Conservation (phyloP, 1,284 basidiomycete species). For the Dichomitus squalens region DNA sequence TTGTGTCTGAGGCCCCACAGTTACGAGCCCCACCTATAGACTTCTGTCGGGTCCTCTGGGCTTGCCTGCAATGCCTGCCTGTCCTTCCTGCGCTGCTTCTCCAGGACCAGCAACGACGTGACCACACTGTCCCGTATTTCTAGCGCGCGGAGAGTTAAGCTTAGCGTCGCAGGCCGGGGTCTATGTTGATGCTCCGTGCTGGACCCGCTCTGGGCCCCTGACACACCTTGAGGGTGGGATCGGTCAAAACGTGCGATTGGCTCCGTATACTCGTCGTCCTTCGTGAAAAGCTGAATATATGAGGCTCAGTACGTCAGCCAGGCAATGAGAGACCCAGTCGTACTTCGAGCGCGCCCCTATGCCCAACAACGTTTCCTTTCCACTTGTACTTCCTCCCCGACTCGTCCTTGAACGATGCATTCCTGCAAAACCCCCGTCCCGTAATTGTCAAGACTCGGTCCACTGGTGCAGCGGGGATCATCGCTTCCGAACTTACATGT, state of each 20-base stretch:
- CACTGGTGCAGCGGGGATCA: no score
- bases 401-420: constrained; percentile 33
- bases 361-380: constrained; percentile 20
- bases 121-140: constrained; percentile 41
- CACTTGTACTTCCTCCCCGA: constrained; percentile 40
- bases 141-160: constrained; percentile 34
- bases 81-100: constrained; percentile 24
- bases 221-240: neutral
- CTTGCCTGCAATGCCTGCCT: neutral
- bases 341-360: neutral
- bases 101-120: constrained; percentile 42
- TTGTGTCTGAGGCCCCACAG: no score
- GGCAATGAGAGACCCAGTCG: neutral
- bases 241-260: neutral
- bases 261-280: neutral
- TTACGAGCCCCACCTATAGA: neutral
- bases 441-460: neutral
- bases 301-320: neutral
- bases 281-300: neutral
- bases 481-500: constrained; percentile 41
- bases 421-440: neutral
- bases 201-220: no score
- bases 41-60: neutral
- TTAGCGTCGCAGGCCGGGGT: constrained; percentile 28
- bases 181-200: neutral